These are phyloP conservation scores for Cystobasidiaceae sp. DNA, from an alignment of 1,284 basidiomycete species.

Conservation along the genomic window DNA sequence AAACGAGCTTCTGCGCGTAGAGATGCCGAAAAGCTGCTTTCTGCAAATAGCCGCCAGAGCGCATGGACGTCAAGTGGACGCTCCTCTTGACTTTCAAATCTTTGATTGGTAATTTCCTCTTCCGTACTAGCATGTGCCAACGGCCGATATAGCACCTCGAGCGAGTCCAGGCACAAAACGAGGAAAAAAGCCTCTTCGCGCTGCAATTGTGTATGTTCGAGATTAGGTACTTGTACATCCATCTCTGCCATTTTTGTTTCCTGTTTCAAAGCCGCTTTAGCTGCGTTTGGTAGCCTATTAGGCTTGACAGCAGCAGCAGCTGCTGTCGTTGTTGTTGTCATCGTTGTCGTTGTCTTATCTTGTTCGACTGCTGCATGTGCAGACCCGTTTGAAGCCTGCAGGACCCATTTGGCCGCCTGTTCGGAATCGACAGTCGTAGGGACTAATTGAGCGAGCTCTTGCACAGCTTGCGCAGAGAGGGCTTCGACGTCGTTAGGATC, in stretches of 20 bases:
- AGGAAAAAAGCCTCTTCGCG: slow-evolving; percentile 91
- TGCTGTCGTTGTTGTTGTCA: not conserved
- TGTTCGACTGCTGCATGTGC: not conserved
- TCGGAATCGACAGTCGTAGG: no score
- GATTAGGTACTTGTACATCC: slow-evolving; percentile 54
- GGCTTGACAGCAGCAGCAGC: not conserved
- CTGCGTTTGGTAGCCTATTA: not conserved
- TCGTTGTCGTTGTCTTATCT: not conserved
- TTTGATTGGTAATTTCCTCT: no score
- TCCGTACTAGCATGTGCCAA: not conserved
- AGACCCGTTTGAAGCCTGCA: no score
- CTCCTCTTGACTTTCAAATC: not conserved
- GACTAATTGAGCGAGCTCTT: no score
- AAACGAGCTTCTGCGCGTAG: no score
- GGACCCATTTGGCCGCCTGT: no score
- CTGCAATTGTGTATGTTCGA: slow-evolving; percentile 89
- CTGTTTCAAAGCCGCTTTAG: not conserved
- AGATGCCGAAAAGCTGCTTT: not conserved
- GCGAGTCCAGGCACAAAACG: slow-evolving; percentile 33
- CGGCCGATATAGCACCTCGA: slow-evolving; percentile 33
- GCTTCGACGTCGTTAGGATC: no score
- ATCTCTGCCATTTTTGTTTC: slow-evolving; percentile 8
- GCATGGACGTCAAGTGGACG: slow-evolving; percentile 10
- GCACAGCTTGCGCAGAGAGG: no score
- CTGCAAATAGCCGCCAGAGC: slow-evolving; percentile 25